Evolutionary conservation across 2,329 filamentous ascomycete species (phyloP).

Genomic region (Cladosporium sp.): DNA sequence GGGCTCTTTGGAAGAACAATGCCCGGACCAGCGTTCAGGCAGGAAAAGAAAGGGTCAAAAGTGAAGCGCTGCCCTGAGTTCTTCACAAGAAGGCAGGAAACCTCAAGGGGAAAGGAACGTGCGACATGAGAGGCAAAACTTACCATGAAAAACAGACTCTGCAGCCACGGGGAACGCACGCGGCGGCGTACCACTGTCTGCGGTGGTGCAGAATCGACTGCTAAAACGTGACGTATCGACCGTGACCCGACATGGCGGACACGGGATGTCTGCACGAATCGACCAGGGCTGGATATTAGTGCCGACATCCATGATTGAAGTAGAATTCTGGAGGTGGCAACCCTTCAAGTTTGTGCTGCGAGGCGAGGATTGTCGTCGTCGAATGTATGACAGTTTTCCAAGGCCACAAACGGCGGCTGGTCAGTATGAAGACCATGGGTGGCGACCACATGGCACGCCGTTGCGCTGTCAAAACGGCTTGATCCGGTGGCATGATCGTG

Average conservation of each 20-base stretch:
- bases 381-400: not conserved
- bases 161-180: not conserved
- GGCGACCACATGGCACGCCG: slow-evolving; percentile 2
- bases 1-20: not conserved
- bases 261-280: slow-evolving; percentile 1
- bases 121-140: not conserved
- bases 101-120: not conserved
- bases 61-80: not conserved
- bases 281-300: not conserved
- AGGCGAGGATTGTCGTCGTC: not conserved
- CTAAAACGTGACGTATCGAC: slow-evolving; percentile 9
- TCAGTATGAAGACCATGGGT: not conserved
- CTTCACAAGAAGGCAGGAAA: not conserved
- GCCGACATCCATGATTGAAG: not conserved
- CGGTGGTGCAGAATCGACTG: slow-evolving; percentile 6
- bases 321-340: not conserved
- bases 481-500: not conserved
- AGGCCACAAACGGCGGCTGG: not conserved
- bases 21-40: not conserved
- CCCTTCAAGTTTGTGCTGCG: not conserved
- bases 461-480: not conserved
- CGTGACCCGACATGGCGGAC: not conserved
- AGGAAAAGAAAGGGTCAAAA: not conserved
- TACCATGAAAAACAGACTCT: not conserved
- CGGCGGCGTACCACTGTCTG: not conserved